phyloP scores from a whole-genome alignment of 495 filamentous ascomycete genomes.

The Penicillium cosmopolitanum region DNA sequence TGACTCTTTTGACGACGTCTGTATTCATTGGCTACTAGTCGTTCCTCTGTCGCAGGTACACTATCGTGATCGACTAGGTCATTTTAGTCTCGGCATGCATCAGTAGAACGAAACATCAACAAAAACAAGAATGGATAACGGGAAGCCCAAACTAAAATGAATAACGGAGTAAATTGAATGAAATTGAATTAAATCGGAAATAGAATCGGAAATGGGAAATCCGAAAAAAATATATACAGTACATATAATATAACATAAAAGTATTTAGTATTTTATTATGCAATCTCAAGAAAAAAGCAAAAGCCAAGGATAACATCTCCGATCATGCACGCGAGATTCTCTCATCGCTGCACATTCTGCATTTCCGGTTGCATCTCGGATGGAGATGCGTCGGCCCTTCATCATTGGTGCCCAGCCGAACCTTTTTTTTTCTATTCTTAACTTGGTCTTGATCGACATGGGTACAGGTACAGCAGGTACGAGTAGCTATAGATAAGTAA shows the following conservation, averaged over 20 bases:
- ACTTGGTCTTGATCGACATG: slow-evolving; percentile 17
- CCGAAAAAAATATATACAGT: not conserved
- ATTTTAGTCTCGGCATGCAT: slow-evolving; percentile 20
- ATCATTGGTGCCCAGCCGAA: slow-evolving; percentile 31
- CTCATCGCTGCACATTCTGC: slow-evolving; percentile 2
- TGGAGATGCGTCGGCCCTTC: slow-evolving; percentile 10
- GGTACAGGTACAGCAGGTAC: slow-evolving; percentile 3
- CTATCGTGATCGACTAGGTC: slow-evolving; percentile 14
- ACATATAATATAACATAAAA: not conserved
- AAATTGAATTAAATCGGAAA: no score
- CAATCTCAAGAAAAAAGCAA: not conserved
- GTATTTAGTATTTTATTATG: not conserved
- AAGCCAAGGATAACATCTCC: slow-evolving; percentile 26
- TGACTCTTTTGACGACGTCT: not conserved
- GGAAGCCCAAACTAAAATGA: not conserved
- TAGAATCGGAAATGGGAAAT: no score
- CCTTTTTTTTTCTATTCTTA: slow-evolving; percentile 17
- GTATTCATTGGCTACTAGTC: not conserved
- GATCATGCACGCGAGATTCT: slow-evolving; percentile 26
- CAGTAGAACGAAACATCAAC: slow-evolving; percentile 11
- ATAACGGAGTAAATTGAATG: no score
- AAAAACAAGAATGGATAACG: not conserved
- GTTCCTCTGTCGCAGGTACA: slow-evolving; percentile 21
- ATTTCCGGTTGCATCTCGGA: slow-evolving; percentile 14
- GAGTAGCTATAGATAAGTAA: not conserved